These are phyloP conservation scores for Discostella pseudostelligera DNA, from an alignment of 108 stramenopile species.

Conservation along the genomic window DNA sequence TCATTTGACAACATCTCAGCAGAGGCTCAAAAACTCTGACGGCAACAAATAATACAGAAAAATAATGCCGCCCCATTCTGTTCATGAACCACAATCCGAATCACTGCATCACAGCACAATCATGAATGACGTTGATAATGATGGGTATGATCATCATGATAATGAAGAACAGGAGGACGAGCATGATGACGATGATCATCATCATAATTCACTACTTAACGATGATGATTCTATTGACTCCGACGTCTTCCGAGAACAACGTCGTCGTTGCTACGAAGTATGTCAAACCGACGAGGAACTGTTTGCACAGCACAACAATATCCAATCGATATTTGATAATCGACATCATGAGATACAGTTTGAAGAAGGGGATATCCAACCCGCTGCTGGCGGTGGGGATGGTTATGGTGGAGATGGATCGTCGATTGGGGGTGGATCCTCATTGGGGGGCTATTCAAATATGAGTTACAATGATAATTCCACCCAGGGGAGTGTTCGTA, in stretches of 20 bases:
- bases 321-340: slow-evolving; percentile 8
- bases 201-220: neutral
- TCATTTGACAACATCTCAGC: neutral
- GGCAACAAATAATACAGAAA: too few relatives aligned
- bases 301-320: slow-evolving; percentile 4
- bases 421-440: neutral
- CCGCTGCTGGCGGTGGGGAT: neutral
- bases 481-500: slow-evolving; percentile 4
- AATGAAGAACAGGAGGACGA: too few relatives aligned
- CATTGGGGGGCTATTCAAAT: neutral
- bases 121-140: neutral
- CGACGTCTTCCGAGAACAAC: slow-evolving; percentile 1
- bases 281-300: slow-evolving; percentile 2
- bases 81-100: neutral
- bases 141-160: too few relatives aligned
- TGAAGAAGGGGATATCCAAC: neutral
- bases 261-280: slow-evolving; percentile 1
- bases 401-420: too few relatives aligned
- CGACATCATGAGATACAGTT: neutral
- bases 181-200: too few relatives aligned
- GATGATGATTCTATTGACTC: slow-evolving; percentile 3
- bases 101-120: neutral
- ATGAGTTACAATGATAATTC: neutral
- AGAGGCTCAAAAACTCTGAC: neutral
- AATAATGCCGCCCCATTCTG: neutral